These are phyloP conservation scores for Talinum fruticosum DNA, from an alignment of 148 eudicot species.

Conservation along the genomic window DNA sequence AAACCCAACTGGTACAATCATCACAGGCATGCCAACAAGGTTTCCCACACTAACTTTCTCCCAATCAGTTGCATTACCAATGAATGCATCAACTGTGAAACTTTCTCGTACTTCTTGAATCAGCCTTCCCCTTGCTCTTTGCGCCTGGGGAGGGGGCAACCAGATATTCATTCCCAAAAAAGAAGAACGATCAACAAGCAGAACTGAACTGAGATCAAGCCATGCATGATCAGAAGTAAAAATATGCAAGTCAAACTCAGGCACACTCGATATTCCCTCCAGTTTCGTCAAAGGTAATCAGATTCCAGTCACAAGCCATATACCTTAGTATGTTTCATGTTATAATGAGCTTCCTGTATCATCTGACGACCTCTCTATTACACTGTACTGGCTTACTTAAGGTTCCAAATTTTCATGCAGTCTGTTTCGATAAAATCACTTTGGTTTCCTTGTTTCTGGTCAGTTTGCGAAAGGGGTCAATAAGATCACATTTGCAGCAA, in stretches of 20 bases:
- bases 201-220: neutral
- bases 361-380: too few relatives aligned
- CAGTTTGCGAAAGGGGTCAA: too few relatives aligned
- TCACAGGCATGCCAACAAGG: conserved; percentile 86
- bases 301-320: too few relatives aligned
- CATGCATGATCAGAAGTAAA: too few relatives aligned
- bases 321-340: too few relatives aligned
- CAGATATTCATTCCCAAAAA: too few relatives aligned
- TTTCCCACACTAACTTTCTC: conserved; percentile 83
- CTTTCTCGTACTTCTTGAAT: conserved; percentile 62
- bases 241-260: neutral
- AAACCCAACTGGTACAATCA: conserved; percentile 74
- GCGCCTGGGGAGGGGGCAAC: conserved; percentile 45
- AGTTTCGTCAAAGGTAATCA: neutral
- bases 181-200: neutral
- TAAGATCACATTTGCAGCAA: too few relatives aligned
- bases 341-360: too few relatives aligned
- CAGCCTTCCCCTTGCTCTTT: conserved; percentile 76
- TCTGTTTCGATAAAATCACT: too few relatives aligned
- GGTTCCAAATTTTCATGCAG: too few relatives aligned
- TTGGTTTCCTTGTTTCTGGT: too few relatives aligned
- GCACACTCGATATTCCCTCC: neutral
- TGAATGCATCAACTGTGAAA: conserved; percentile 75
- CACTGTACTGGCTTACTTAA: too few relatives aligned
- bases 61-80: conserved; percentile 82